Evolutionary conservation across 352 stramenopile genomes (phyloP).

Genomic region (Aphanomyces euteiches): DNA sequence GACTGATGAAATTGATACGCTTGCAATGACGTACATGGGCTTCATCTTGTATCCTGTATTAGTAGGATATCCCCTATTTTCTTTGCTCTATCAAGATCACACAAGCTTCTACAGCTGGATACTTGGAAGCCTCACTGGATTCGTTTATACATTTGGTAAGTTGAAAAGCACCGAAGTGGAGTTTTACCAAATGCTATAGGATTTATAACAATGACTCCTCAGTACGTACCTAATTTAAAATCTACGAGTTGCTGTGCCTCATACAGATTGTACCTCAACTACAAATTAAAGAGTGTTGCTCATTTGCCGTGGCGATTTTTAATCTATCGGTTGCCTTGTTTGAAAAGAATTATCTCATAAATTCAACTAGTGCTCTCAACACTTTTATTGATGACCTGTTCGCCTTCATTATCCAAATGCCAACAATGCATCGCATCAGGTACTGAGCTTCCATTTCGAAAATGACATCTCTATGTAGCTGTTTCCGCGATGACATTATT

Average conservation of each 20-base stretch:
- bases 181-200: conserved; percentile 31
- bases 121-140: conserved; percentile 79
- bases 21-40: conserved; percentile 81
- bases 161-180: background rate
- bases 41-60: conserved; percentile 72
- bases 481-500: conserved; percentile 88
- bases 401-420: conserved; percentile 89
- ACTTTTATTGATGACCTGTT: conserved; percentile 93
- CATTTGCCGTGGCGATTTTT: conserved; percentile 93
- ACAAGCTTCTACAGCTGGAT: conserved; percentile 80
- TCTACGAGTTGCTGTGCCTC: background rate
- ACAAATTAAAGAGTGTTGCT: conserved; percentile 87
- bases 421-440: conserved; percentile 86
- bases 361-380: conserved; percentile 69
- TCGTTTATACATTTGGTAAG: conserved; percentile 82
- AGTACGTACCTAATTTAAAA: conserved; percentile 33
- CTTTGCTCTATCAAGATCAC: conserved; percentile 67
- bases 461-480: conserved; percentile 32
- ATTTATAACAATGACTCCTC: conserved; percentile 88
- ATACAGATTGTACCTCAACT: conserved; percentile 89
- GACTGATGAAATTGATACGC: conserved; percentile 67
- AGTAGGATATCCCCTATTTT: conserved; percentile 74
- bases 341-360: background rate
- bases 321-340: conserved; percentile 70
- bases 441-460: conserved; percentile 10